phyloP scores from a whole-genome alignment of 805 yeast species.

The Metschnikowia dekortorum region DNA sequence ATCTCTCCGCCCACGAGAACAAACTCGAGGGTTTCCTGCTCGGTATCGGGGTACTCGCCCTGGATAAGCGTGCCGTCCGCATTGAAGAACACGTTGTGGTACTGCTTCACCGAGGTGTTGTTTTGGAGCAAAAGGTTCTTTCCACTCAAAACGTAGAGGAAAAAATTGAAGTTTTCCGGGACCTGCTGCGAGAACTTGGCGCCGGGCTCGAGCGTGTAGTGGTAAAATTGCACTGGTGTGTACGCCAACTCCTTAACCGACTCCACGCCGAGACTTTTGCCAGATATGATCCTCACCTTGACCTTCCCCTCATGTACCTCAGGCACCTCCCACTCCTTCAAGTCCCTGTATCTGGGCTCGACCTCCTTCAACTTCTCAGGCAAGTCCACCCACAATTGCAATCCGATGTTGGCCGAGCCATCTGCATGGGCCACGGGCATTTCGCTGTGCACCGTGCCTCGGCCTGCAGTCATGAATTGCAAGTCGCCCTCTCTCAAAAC shows the following conservation, averaged over 20 bases:
- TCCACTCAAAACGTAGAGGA: conserved; percentile 67
- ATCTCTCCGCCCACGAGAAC: conserved; percentile 74
- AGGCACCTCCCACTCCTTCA: conserved; percentile 68
- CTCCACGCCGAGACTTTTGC: conserved; percentile 70
- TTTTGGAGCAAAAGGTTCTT: conserved; percentile 42
- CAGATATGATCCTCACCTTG: conserved; percentile 69
- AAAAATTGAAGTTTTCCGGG: conserved; percentile 59
- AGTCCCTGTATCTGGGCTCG: conserved; percentile 76
- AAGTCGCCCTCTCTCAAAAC: conserved; percentile 75
- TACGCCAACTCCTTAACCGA: conserved; percentile 72
- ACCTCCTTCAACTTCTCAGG: conserved; percentile 21
- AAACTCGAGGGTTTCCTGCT: conserved; percentile 47
- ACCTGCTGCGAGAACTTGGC: conserved; percentile 59
- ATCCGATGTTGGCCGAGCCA: conserved; percentile 38
- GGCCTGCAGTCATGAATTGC: conserved; percentile 93
- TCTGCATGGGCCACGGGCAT: conserved; percentile 62
- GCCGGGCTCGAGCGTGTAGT: conserved; percentile 57
- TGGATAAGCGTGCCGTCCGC: conserved; percentile 59
- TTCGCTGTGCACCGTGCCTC: conserved; percentile 81
- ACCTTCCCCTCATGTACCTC: conserved; percentile 59
- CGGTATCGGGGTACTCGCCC: conserved; percentile 41
- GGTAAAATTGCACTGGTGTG: conserved; percentile 75
- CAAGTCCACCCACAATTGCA: conserved; percentile 66
- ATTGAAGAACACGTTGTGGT: conserved; percentile 59
- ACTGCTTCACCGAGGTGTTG: conserved; percentile 31